Conservation (phyloP, 208 protist genomes). For the Crithidia sp. region DNA sequence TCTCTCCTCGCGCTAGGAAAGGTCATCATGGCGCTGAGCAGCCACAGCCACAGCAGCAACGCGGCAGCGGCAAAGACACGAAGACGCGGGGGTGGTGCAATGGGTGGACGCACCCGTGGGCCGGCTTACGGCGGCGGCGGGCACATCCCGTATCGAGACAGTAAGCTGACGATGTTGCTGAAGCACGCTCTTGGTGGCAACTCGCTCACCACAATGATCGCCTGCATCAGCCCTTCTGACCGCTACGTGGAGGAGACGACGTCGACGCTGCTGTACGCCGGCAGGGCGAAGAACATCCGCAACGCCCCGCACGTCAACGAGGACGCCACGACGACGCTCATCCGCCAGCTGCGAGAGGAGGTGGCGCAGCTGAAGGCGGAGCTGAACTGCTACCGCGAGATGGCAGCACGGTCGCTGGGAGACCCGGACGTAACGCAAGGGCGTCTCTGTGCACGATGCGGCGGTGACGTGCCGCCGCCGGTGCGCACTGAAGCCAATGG, state of each 20-base stretch:
- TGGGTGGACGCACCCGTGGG: neutral
- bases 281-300: constrained; percentile 86
- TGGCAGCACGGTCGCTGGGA: constrained; percentile 35
- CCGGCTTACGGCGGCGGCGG: neutral
- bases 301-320: constrained; percentile 88
- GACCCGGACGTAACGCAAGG: constrained; percentile 1
- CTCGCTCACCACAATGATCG: constrained; percentile 93
- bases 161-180: constrained; percentile 90
- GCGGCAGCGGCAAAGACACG: neutral
- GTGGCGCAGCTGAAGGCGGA: constrained; percentile 81
- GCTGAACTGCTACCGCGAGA: constrained; percentile 69
- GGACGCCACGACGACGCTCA: constrained; percentile 69
- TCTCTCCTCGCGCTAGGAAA: constrained; percentile 91
- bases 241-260: constrained; percentile 86
- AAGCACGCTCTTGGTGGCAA: constrained; percentile 89
- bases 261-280: constrained; percentile 92
- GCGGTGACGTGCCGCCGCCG: neutral
- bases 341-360: constrained; percentile 75
- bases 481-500: neutral
- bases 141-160: constrained; percentile 92
- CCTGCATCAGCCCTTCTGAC: constrained; percentile 87
- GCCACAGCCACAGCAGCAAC: constrained; percentile 2
- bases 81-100: neutral
- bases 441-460: constrained; percentile 14
- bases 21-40: constrained; percentile 88